Conservation (phyloP, 2,329 filamentous ascomycete species). For the Colletotrichum truncatum region DNA sequence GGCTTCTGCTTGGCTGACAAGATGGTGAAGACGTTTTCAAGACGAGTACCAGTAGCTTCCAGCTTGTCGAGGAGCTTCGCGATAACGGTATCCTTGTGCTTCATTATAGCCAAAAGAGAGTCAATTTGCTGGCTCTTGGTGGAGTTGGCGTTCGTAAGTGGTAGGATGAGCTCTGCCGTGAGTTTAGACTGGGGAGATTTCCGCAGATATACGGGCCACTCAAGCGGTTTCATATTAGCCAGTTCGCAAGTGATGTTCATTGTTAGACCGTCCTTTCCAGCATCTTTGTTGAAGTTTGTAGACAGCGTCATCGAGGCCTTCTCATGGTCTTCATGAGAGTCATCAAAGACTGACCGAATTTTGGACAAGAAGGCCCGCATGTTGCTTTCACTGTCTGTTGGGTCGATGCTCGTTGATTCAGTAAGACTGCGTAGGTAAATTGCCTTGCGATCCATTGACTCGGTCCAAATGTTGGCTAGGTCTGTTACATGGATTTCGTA, state of each 20-base stretch:
- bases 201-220: constrained; percentile 71
- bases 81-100: constrained; percentile 62
- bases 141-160: constrained; percentile 58
- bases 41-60: constrained; percentile 57
- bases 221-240: constrained; percentile 70
- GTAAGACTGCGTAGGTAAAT: constrained; percentile 71
- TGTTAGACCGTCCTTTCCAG: constrained; percentile 51
- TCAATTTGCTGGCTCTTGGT: constrained; percentile 49
- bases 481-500: constrained; percentile 78
- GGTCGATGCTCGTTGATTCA: constrained; percentile 77
- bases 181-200: constrained; percentile 53
- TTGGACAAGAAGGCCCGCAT: constrained; percentile 73
- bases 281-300: constrained; percentile 41
- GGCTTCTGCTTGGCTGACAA: constrained; percentile 56
- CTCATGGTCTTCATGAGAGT: constrained; percentile 51
- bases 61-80: constrained; percentile 63
- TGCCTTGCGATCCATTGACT: constrained; percentile 67
- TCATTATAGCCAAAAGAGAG: constrained; percentile 52
- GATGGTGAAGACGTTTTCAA: constrained; percentile 63
- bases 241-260: constrained; percentile 68
- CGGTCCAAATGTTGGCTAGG: constrained; percentile 77
- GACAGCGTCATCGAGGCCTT: constrained; percentile 56
- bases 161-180: constrained; percentile 59
- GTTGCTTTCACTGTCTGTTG: constrained; percentile 74
- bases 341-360: constrained; percentile 62